Base-by-base conservation (phyloP, 2,329 filamentous ascomycete genomes). In the Epichloe baconii region DNA sequence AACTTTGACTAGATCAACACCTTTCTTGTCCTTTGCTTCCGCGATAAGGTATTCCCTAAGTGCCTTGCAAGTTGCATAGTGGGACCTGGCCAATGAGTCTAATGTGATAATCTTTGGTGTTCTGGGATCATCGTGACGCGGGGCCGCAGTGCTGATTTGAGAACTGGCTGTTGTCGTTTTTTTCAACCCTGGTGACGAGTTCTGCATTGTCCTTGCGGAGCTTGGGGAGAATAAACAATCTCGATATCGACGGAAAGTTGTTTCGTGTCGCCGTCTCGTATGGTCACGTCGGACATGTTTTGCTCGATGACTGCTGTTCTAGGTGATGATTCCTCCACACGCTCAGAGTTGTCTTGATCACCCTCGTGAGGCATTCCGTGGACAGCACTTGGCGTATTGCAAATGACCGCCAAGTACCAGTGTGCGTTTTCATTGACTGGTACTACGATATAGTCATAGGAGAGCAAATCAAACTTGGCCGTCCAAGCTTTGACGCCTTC, bases 341-440 rank as follows among this genome's bases (percentile, higher is more conserved):
- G n/a, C n/a, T 52, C 53, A 12, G 47, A n/a, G 36, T 49, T 42
- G 31, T 54, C 51, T 11, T 53, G 48, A 35, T 52, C 51, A n/a
- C 51, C 50, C n/a, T 57, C 51, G 5, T 56, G 44, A 19, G 57
- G 49, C 3, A 55, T 42, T 21, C 48, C 55, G 2, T 37, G 44
- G 46, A 80, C 61, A 21, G 93, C 73, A 48, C 76, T 82, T 3
- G 80, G 78, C 2, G 91, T 76, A 61, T 98, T 95, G 76, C 88
- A 95, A 49, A 98, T 91, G 51, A 98, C 91, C 14, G 88, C 89
- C 57, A 97, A 72, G 67, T 93, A 97, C 93, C 94, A 98, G 66
- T 98, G 93, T 1, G 74, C 70, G 57, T 80, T 74, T 62, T 96
- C 86, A 59, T 95, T 94, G 64, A 98, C 88, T 0, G 93, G 93